Percentiles rank a stretch among this genome's conserved stretches.
Conservation (phyloP, 2,329 filamentous ascomycete genomes). For the Cladosporium sp. region DNA sequence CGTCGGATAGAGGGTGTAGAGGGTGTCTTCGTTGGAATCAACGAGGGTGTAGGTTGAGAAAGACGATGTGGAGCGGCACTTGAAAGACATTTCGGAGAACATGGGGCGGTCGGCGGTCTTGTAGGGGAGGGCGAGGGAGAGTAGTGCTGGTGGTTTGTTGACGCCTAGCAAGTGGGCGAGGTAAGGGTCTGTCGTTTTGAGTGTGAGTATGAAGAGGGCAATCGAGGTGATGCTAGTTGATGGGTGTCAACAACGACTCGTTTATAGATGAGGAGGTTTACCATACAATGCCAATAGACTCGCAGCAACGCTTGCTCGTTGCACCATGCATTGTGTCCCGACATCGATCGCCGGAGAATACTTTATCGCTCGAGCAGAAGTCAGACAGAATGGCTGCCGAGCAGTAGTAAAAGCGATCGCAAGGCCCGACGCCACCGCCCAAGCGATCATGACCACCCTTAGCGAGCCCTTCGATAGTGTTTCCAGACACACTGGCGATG, state of each 20-base stretch:
- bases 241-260: background rate
- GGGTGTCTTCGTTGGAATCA: constrained; percentile 3
- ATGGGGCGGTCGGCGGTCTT: constrained; percentile 15
- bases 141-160: constrained; percentile 16
- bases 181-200: constrained; percentile 22
- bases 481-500: background rate
- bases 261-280: background rate
- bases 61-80: constrained; percentile 27
- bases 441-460: constrained; percentile 20
- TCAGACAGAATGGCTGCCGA: constrained; percentile 20
- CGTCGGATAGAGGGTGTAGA: constrained; percentile 14
- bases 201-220: constrained; percentile 23
- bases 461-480: constrained; percentile 18
- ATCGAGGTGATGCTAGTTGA: constrained; percentile 19
- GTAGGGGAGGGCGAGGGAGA: constrained; percentile 22
- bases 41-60: constrained; percentile 19
- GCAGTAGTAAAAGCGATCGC: constrained; percentile 24
- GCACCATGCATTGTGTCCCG: constrained; percentile 24
- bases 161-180: constrained; percentile 25
- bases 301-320: constrained; percentile 22
- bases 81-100: constrained; percentile 29
- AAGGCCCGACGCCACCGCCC: constrained; percentile 23
- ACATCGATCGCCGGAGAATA: constrained; percentile 14
- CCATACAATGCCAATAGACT: constrained; percentile 25
- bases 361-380: background rate